Base-by-base conservation (phyloP, 805 yeast genomes). In the Nakazawaea holstii region DNA sequence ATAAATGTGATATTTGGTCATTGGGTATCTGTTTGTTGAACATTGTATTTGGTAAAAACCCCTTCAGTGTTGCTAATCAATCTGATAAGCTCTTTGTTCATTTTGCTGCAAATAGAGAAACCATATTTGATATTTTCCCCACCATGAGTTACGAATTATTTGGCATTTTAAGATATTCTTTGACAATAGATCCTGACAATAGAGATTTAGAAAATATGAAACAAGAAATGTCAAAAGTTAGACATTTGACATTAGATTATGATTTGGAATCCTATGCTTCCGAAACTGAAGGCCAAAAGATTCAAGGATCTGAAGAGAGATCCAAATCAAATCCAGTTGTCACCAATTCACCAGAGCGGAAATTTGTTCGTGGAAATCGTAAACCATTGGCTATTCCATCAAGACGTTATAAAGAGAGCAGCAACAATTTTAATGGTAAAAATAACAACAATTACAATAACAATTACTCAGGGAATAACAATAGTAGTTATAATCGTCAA, bases 41-140 rank as follows among this genome's bases (percentile, higher is more conserved):
- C 55, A 73, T 87, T 47, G 85, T 90, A n/a, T 90, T 90, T 68
- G 94, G 86, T 45, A 84, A 88, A 59, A 85, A 86, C 61, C 97
- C 97, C 2, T 90, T 90, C 65, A 79, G 77, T 53, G 82, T 83
- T 13, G 96, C 96, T 5, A 80, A 83, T 55, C 80, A 82, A 57
- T 72, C 82, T 13, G 97, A 90, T 66, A 87, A 86, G 59, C 69
- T 91, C 43, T 91, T 90, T 63, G 68, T 86, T 56, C 91, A 88
- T 65, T 91, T 87, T 69, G 91, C 92, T 10, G 78, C 84, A 31
- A 87, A 87, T 58, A 77, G 97, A 55, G 97, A 92, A 64, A 85
- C 95, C 1, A 69, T 92, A 41, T 90, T 89, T 66, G 98, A 92
- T 66, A 86, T 90, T 37, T 92, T 91, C 62, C 90, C 96, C 14